A percentile compares a stretch with the other conserved stretches of the same genome.
Evolutionary conservation across 2,329 filamentous ascomycete genomes (phyloP).

Genomic region (Graphilbum sp.): DNA sequence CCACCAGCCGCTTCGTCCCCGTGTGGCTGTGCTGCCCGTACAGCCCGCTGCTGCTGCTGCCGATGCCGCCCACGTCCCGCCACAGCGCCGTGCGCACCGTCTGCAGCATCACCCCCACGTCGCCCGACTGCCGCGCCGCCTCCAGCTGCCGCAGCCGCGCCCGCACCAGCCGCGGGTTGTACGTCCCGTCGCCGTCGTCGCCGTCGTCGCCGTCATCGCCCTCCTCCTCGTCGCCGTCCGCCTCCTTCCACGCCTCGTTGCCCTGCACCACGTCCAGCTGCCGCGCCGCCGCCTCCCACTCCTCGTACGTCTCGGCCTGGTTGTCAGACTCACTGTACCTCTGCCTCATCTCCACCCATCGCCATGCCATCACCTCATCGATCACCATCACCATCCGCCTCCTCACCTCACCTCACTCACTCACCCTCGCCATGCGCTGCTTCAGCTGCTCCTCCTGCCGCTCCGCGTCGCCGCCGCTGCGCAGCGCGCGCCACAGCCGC

Average conservation of each 20-base stretch:
- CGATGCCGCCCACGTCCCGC: conserved; percentile 74
- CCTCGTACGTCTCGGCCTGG: conserved; percentile 49
- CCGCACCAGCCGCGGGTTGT: conserved; percentile 46
- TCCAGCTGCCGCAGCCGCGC: conserved; percentile 58
- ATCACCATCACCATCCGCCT: neutral
- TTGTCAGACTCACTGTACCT: too few species aligned
- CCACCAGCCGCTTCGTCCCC: conserved; percentile 76
- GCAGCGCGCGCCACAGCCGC: too few species aligned
- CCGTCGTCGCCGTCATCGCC: conserved; percentile 33
- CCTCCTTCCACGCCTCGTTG: conserved; percentile 62
- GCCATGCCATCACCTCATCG: too few species aligned
- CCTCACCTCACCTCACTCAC: neutral
- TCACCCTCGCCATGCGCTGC: conserved; percentile 8
- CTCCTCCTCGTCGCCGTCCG: conserved; percentile 72
- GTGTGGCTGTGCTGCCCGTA: conserved; percentile 76
- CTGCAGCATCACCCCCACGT: conserved; percentile 63
- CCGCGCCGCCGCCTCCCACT: conserved; percentile 61
- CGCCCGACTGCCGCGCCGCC: conserved; percentile 51
- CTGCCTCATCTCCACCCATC: too few species aligned
- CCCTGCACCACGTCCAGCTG: conserved; percentile 68
- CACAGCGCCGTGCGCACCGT: conserved; percentile 66
- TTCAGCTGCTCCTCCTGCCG: conserved; percentile 5
- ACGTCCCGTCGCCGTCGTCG: conserved; percentile 47
- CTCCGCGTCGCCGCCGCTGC: too few species aligned
- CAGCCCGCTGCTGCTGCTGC: conserved; percentile 61